Evolutionary conservation across 768 basidiomycete species (phyloP).

Genomic region (Multifurca ochricompacta): DNA sequence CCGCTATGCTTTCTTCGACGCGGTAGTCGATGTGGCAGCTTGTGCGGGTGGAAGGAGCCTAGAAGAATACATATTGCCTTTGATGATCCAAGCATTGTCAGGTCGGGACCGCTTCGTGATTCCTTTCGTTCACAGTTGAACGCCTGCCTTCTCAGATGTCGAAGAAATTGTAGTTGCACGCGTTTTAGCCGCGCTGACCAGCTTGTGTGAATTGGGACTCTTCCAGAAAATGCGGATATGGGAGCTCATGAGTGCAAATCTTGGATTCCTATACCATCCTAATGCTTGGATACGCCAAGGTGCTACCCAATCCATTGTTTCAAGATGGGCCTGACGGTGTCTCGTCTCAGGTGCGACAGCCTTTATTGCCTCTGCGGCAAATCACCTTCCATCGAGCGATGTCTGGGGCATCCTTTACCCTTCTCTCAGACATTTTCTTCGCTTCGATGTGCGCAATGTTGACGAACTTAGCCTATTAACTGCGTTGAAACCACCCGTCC

Average conservation of each 20-base stretch:
- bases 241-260: conserved; percentile 85
- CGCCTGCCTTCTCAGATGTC: conserved; percentile 55
- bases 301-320: conserved; percentile 23
- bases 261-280: conserved; percentile 91
- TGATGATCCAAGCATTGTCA: conserved; percentile 93
- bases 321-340: not conserved
- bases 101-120: conserved; percentile 37
- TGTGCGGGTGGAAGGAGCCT: conserved; percentile 87
- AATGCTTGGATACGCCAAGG: conserved; percentile 95
- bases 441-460: conserved; percentile 70
- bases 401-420: conserved; percentile 98
- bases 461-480: conserved; percentile 68
- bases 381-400: conserved; percentile 77
- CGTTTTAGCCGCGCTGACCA: conserved; percentile 81
- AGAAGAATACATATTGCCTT: conserved; percentile 94
- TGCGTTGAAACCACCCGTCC: conserved; percentile 71
- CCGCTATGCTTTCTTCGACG: conserved; percentile 89
- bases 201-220: conserved; percentile 80
- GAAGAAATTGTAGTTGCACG: conserved; percentile 92
- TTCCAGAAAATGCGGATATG: conserved; percentile 95
- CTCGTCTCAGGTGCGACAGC: conserved; percentile 60
- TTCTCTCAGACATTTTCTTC: conserved; percentile 75
- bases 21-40: conserved; percentile 90
- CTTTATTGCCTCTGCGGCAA: conserved; percentile 81
- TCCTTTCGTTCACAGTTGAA: conserved; percentile 8